Conservation (phyloP, 225 moss, liverwort and hornwort species). For the Climacium dendroides region DNA sequence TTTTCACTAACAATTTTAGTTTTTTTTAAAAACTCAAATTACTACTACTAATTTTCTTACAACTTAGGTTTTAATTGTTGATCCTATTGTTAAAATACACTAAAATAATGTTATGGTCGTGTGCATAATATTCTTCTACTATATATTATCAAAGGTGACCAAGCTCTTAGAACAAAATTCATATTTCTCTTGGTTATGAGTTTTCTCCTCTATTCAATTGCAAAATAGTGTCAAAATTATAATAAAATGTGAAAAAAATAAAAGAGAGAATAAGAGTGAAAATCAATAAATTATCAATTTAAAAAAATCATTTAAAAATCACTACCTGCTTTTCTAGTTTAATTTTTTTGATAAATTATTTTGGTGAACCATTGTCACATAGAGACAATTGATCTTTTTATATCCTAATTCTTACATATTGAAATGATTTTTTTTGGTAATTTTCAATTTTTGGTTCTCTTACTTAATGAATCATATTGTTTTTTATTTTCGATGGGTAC, state of each 20-base stretch:
- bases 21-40: too few species aligned
- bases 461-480: not conserved
- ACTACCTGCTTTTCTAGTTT: not conserved
- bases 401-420: not conserved
- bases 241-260: not conserved
- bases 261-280: not conserved
- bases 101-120: not conserved
- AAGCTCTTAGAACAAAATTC: not conserved
- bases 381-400: not conserved
- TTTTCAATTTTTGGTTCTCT: accelerated
- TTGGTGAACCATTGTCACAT: accelerated
- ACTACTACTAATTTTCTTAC: too few species aligned
- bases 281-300: not conserved
- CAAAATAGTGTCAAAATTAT: not conserved
- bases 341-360: not conserved
- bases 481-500: not conserved
- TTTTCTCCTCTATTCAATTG: not conserved
- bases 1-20: too few species aligned
- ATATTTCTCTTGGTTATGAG: not conserved
- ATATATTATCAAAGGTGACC: not conserved
- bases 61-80: accelerated
- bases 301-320: not conserved
- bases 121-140: not conserved
- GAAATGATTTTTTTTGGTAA: not conserved
- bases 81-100: not conserved